Evolutionary conservation across 352 stramenopile genomes (phyloP).

Genomic region (Globisporangium takayamanum): DNA sequence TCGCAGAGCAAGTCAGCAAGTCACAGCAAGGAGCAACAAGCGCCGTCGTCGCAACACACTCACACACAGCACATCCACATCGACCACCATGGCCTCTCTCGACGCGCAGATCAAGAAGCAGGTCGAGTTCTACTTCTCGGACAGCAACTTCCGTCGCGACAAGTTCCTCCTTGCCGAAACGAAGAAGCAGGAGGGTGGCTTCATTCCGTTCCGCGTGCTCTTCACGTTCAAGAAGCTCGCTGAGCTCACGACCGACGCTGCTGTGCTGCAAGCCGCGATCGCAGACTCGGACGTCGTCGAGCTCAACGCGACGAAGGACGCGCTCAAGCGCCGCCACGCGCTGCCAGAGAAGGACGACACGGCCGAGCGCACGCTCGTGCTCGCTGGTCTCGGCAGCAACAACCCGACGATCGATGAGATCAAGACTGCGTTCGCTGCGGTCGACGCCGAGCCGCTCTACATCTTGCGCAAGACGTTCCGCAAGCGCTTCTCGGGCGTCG

Average conservation of each 20-base stretch:
- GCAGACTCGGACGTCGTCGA: slow-evolving; percentile 71
- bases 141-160: slow-evolving; percentile 90
- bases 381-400: slow-evolving; percentile 52
- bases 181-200: slow-evolving; percentile 77
- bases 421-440: slow-evolving; percentile 47
- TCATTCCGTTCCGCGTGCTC: slow-evolving; percentile 80
- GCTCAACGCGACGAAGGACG: slow-evolving; percentile 72
- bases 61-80: neutral
- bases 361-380: slow-evolving; percentile 56
- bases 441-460: slow-evolving; percentile 60
- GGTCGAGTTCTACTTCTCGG: slow-evolving; percentile 92
- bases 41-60: neutral
- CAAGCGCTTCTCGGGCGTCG: slow-evolving; percentile 66
- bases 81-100: slow-evolving; percentile 45
- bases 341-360: slow-evolving; percentile 61
- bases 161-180: slow-evolving; percentile 84
- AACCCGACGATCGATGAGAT: slow-evolving; percentile 78
- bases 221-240: slow-evolving; percentile 92
- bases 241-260: slow-evolving; percentile 67
- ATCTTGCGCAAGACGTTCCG: slow-evolving; percentile 68
- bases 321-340: slow-evolving; percentile 66
- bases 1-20: too few species aligned
- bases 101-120: slow-evolving; percentile 83
- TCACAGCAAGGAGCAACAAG: neutral
- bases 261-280: slow-evolving; percentile 63